Evolutionary conservation across 352 stramenopile genomes (phyloP).

Genomic region (Phytophthora sp.): DNA sequence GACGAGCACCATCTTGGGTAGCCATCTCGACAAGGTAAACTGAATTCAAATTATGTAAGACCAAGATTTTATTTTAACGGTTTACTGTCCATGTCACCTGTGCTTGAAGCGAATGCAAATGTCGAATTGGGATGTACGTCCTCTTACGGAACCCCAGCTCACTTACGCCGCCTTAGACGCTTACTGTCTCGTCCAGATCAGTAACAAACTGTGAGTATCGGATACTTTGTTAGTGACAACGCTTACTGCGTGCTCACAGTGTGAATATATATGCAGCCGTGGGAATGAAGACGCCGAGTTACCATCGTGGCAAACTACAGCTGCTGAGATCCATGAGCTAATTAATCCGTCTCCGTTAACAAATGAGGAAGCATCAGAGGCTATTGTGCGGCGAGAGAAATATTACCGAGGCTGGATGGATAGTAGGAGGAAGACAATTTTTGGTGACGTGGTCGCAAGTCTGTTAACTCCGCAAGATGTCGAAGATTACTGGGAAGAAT

Average conservation of each 20-base stretch:
- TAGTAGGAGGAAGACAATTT: background rate
- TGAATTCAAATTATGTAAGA: too few relatives aligned
- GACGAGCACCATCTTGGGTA: slow-evolving; percentile 49
- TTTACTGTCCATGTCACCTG: too few relatives aligned
- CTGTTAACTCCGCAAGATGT: slow-evolving; percentile 42
- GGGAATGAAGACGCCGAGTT: slow-evolving; percentile 15
- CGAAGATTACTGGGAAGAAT: slow-evolving; percentile 41
- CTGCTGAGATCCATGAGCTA: slow-evolving; percentile 30
- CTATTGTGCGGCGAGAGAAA: slow-evolving; percentile 33
- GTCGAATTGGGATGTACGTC: slow-evolving; percentile 70
- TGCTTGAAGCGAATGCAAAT: slow-evolving; percentile 67
- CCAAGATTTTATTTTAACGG: too few relatives aligned
- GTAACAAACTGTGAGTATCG: slow-evolving; percentile 49
- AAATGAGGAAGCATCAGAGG: slow-evolving; percentile 19
- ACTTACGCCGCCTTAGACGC: slow-evolving; percentile 74
- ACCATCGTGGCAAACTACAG: slow-evolving; percentile 34
- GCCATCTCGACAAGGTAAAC: slow-evolving; percentile 67
- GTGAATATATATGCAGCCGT: slow-evolving; percentile 11
- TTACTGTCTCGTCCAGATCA: slow-evolving; percentile 62
- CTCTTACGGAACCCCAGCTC: slow-evolving; percentile 53
- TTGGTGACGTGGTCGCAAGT: slow-evolving; percentile 19
- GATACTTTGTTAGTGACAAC: background rate
- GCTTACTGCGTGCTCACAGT: slow-evolving; percentile 3
- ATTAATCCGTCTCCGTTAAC: slow-evolving; percentile 37
- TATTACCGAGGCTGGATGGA: slow-evolving; percentile 48